Conservation (phyloP, 2,329 filamentous ascomycete genomes). For the Trichoderma afroharzianum region DNA sequence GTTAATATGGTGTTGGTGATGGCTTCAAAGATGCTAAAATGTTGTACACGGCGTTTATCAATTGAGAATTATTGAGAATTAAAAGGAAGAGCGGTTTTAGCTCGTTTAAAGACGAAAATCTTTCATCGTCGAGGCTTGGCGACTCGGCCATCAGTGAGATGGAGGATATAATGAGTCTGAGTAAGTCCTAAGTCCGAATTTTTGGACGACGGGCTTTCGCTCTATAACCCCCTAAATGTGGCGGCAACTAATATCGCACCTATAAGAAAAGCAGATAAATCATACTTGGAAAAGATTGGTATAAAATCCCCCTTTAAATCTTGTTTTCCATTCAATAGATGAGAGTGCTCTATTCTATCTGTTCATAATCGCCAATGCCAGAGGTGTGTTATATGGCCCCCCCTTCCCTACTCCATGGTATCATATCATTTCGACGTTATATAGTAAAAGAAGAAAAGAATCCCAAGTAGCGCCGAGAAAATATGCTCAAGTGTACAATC, state of each 20-base stretch:
- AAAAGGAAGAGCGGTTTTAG: neutral
- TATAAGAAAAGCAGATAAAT: neutral
- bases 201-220: neutral
- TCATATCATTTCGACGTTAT: neutral
- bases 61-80: neutral
- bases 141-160: neutral
- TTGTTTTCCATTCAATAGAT: neutral
- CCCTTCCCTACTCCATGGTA: neutral
- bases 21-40: neutral
- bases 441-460: neutral
- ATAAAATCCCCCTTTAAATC: neutral
- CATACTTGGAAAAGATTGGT: neutral
- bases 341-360: neutral
- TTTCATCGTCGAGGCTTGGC: neutral
- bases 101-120: neutral
- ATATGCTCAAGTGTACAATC: neutral
- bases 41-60: rapidly evolving
- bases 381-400: neutral
- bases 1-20: neutral
- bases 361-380: neutral
- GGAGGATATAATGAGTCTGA: neutral
- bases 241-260: neutral
- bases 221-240: neutral
- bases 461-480: neutral
- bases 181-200: neutral